These are phyloP conservation scores for Ascosphaera pollenicola DNA, from an alignment of 2,329 filamentous ascomycete species.

Conservation along the genomic window DNA sequence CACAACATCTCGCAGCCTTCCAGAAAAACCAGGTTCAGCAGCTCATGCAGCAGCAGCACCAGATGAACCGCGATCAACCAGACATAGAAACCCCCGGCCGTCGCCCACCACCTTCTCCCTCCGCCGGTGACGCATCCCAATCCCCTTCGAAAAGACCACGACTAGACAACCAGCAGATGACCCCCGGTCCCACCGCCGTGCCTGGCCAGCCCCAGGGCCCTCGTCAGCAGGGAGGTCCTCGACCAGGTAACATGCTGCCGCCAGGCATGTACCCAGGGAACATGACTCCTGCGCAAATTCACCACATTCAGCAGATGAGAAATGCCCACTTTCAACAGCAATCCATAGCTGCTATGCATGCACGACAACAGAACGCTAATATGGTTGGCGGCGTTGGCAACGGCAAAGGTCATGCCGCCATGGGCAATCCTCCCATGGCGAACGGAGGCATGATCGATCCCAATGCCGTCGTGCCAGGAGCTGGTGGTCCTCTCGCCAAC, in stretches of 20 bases:
- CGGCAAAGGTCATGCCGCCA: constrained; percentile 27
- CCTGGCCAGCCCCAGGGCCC: constrained; percentile 33
- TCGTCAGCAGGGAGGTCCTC: constrained; percentile 25
- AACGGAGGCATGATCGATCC: constrained; percentile 40
- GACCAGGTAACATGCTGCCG: constrained; percentile 19
- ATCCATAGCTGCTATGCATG: constrained; percentile 33
- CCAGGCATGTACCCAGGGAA: constrained; percentile 55
- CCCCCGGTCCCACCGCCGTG: constrained; percentile 51
- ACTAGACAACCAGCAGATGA: constrained; percentile 61
- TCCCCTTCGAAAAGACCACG: constrained; percentile 82
- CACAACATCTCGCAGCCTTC: constrained; percentile 48
- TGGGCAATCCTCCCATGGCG: constrained; percentile 61
- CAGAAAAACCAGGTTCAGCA: constrained; percentile 32
- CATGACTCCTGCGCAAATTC: constrained; percentile 57
- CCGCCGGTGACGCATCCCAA: constrained; percentile 64
- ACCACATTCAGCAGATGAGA: constrained; percentile 27
- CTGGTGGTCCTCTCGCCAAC: constrained; percentile 11
- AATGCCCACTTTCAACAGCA: too few species aligned
- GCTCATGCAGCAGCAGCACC: constrained; percentile 39
- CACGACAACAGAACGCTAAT: constrained; percentile 26
- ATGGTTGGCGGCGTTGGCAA: too few species aligned
- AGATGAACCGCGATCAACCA: constrained; percentile 75
- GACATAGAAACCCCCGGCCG: constrained; percentile 68
- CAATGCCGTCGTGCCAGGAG: constrained; percentile 32
- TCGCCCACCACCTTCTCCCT: constrained; percentile 53